Percentiles rank a stretch among this genome's conserved stretches.
phyloP scores from a whole-genome alignment of 768 basidiomycete genomes.

The Lactifluus rugatus region DNA sequence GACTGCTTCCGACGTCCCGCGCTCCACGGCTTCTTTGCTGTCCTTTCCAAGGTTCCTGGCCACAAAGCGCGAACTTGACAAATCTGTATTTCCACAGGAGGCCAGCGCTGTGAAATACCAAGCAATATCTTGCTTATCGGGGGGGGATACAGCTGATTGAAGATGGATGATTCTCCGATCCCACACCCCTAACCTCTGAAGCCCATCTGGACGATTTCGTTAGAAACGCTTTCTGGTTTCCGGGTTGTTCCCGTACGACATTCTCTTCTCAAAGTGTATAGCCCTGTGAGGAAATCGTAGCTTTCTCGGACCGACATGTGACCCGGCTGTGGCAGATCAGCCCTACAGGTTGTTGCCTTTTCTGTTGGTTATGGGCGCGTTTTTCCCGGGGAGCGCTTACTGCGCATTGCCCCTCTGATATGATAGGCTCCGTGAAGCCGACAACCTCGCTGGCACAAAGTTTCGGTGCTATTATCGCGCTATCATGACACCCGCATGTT shows the following conservation, averaged over 20 bases:
- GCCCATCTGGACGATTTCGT: not conserved
- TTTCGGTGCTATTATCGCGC: slow-evolving; percentile 8
- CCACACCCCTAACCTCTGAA: not conserved
- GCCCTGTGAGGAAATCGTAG: slow-evolving; percentile 8
- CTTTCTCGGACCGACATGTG: no score
- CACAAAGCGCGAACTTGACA: slow-evolving; percentile 1
- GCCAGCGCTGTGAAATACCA: not conserved
- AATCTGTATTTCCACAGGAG: not conserved
- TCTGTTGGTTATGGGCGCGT: not conserved
- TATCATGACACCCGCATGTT: slow-evolving; percentile 1
- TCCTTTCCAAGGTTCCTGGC: not conserved
- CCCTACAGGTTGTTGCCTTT: not conserved
- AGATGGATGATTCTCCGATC: not conserved
- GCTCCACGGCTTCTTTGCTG: not conserved
- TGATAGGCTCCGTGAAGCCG: not conserved
- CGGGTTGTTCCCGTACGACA: slow-evolving; percentile 2
- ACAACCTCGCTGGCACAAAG: not conserved
- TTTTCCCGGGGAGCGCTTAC: not conserved
- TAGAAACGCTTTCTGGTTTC: slow-evolving; percentile 1
- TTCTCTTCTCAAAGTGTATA: not conserved
- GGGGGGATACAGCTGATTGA: not conserved
- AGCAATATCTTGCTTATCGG: not conserved
- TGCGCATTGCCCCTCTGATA: not conserved
- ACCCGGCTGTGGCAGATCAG: not conserved
- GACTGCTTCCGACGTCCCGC: not conserved